Base-by-base conservation (phyloP, 108 stramenopile genomes). In the Discostella stelligeroides region DNA sequence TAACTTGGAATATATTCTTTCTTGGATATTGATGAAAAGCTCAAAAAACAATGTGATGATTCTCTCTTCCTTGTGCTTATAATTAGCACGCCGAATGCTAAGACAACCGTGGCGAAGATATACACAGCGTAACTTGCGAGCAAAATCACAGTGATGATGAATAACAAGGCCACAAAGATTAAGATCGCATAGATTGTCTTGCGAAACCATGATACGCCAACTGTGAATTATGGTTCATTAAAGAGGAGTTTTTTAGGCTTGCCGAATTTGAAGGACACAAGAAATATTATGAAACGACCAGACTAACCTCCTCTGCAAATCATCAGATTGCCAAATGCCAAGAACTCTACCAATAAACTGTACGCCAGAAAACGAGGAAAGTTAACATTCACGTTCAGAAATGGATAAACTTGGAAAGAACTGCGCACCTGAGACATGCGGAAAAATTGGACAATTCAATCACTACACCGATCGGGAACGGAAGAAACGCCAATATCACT, bases 121-220 rank as follows among this genome's bases (percentile, higher is more conserved):
- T 80, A 80, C 6, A 74, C 75, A 14, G 69, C 62, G 25, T 76
- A 80, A 13, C 60, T 70, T 13, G 79, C 79, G 0, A 75, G 68
- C 7, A 59, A 43, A 7, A 80, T 58, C 14, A 80, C 25, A 24
- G 63, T 39, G 18, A 80, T 0, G 29, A 71, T 80, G 20, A 60
- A 48, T 5, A 57, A 15, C n/a, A 75, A 13, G 43, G 79, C 43
- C 7, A 69, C 62, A 20, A 64, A 28, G 2, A 50, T 21, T 25
- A 75, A 13, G 0, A 70, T 4, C 10, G 38, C 17, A 24, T 64
- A 62, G n/a, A 57, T 30, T 2, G 61, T 21, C 54, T 73, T 80
- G 29, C 68, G 73, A 24, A 64, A 25, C 40, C 27, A 41, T 5
- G 38, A 25, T 21, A 39, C n/a, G n/a, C n/a, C n/a, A n/a, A n/a